Percentiles rank a stretch among this genome's conserved stretches.
Evolutionary conservation across 2,329 filamentous ascomycete genomes (phyloP).

Genomic region (Cordyceps fumosorosea): DNA sequence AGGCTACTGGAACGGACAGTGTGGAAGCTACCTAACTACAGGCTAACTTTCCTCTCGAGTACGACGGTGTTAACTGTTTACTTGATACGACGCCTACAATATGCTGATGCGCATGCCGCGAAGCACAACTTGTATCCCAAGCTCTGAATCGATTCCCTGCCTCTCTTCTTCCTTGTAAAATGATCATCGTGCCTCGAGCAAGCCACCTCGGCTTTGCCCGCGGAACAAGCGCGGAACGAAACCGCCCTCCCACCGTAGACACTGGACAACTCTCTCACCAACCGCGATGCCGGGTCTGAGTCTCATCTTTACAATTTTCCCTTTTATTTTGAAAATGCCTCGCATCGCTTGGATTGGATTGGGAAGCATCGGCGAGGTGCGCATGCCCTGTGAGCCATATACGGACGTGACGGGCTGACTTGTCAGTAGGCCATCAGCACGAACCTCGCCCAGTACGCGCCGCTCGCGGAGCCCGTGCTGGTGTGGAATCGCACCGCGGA

Average conservation of each 20-base stretch:
- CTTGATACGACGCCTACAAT: no score
- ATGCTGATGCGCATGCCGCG: no score
- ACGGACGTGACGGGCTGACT: not conserved
- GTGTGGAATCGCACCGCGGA: slow-evolving; percentile 1
- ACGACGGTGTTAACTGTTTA: no score
- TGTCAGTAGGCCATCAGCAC: not conserved
- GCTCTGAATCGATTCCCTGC: no score
- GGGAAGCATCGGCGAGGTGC: slow-evolving; percentile 2
- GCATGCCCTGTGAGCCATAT: not conserved
- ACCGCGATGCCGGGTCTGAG: not conserved
- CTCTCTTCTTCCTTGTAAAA: no score
- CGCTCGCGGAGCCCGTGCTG: not conserved
- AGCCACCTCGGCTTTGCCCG: not conserved
- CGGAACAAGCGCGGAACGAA: not conserved
- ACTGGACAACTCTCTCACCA: not conserved
- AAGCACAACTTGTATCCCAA: no score
- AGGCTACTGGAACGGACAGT: no score
- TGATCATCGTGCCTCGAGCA: not conserved
- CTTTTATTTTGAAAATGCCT: not conserved
- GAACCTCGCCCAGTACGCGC: not conserved
- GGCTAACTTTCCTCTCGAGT: no score
- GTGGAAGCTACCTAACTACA: no score
- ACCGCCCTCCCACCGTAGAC: not conserved
- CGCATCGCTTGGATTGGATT: slow-evolving; percentile 1
- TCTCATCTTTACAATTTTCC: not conserved